These are phyloP conservation scores for Coemansia sp. DNA, from an alignment of 192 early-diverging fungal genomes.

Conservation along the genomic window DNA sequence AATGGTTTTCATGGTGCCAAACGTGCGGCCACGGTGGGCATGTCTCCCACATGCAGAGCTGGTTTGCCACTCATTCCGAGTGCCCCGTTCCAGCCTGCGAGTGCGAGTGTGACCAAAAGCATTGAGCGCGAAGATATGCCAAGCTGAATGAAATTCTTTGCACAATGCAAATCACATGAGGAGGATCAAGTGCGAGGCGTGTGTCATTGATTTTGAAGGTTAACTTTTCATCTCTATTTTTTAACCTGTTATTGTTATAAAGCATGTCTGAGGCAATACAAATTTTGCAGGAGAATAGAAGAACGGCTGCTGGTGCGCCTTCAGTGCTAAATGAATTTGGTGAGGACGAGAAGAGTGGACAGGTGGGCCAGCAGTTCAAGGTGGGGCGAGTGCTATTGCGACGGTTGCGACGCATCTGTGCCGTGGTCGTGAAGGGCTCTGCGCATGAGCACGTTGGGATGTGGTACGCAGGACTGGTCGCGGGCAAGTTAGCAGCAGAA, in stretches of 20 bases:
- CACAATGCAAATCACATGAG: neutral
- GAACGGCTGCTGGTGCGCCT: neutral
- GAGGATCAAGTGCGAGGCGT: too few relatives aligned
- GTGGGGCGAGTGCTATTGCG: conserved; percentile 29
- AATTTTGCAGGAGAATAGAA: neutral
- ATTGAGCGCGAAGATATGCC: neutral
- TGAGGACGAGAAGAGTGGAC: neutral
- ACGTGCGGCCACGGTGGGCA: conserved; percentile 97
- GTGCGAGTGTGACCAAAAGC: conserved; percentile 35
- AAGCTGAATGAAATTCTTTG: too few relatives aligned
- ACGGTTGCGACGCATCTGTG: conserved; percentile 21
- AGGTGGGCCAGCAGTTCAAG: conserved; percentile 19
- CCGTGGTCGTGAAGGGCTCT: conserved; percentile 10
- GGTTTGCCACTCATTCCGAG: conserved; percentile 81
- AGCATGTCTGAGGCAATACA: neutral
- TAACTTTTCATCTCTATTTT: neutral
- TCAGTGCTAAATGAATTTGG: neutral
- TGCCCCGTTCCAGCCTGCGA: conserved; percentile 93
- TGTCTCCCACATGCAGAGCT: conserved; percentile 81
- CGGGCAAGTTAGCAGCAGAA: conserved; percentile 32
- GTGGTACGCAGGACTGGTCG: conserved; percentile 23
- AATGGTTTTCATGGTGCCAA: conserved; percentile 99
- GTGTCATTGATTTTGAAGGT: neutral
- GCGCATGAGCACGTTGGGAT: conserved; percentile 21
- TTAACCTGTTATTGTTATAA: neutral